Evolutionary conservation across 352 stramenopile genomes (phyloP).

Genomic region (Phytophthora citricola): DNA sequence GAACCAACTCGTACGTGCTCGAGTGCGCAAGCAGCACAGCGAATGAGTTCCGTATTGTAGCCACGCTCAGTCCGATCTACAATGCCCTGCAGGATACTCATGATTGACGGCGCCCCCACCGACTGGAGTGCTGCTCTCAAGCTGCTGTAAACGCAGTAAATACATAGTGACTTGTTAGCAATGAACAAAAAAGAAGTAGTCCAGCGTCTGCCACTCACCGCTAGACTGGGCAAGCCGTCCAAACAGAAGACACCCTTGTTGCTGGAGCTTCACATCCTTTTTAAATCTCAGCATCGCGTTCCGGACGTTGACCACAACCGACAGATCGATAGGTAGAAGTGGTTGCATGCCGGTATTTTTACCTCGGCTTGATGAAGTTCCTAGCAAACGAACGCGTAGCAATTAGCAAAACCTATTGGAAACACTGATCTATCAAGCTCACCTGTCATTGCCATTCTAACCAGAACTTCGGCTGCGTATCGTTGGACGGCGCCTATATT

Average conservation of each 20-base stretch:
- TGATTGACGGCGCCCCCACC: conserved; percentile 27
- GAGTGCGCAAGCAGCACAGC: conserved; percentile 40
- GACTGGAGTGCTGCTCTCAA: conserved; percentile 39
- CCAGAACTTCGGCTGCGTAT: conserved; percentile 46
- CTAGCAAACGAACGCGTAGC: not conserved
- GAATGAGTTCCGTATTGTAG: conserved; percentile 33
- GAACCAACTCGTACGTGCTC: conserved; percentile 34
- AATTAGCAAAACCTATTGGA: not conserved
- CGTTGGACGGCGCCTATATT: conserved; percentile 47
- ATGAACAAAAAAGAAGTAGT: not conserved
- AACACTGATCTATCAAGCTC: not conserved
- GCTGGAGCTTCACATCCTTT: conserved; percentile 48
- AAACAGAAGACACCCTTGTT: conserved; percentile 47
- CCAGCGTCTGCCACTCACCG: conserved; percentile 15
- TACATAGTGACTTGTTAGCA: conserved; percentile 11
- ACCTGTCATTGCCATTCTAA: conserved; percentile 51
- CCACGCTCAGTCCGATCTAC: conserved; percentile 9
- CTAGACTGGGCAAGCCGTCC: conserved; percentile 46
- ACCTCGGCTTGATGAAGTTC: conserved; percentile 7
- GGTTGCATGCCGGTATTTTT: conserved; percentile 4
- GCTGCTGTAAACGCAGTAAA: conserved; percentile 22
- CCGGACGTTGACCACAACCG: conserved; percentile 34
- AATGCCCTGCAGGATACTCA: conserved; percentile 29
- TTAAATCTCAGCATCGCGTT: conserved; percentile 62
- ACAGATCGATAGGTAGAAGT: conserved; percentile 36